A percentile compares a stretch with the other conserved stretches of the same genome.
Evolutionary conservation across 257 asterid species (phyloP).

Genomic region (Solanum sparsipilum): DNA sequence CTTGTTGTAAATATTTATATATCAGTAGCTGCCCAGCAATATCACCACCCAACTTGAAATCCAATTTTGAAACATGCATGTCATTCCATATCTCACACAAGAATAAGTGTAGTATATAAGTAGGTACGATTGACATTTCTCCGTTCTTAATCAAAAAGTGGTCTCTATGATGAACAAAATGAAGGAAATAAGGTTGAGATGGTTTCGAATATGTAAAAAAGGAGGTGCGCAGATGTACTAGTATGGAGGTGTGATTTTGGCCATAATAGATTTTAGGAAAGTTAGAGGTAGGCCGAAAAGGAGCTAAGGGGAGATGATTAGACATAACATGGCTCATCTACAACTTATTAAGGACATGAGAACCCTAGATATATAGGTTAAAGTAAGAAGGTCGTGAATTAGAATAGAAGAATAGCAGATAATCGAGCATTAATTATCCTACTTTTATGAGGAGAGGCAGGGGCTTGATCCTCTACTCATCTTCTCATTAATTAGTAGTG

Average conservation of each 20-base stretch:
- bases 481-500: background rate
- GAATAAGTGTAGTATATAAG: background rate
- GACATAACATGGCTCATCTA: too few species aligned
- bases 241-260: background rate
- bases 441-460: background rate
- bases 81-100: background rate
- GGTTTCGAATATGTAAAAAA: background rate
- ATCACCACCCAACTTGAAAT: background rate
- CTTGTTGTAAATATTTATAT: background rate
- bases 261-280: background rate
- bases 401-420: background rate
- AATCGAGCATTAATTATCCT: background rate
- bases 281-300: background rate
- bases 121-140: background rate
- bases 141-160: background rate
- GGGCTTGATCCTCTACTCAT: background rate
- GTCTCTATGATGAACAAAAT: rapidly evolving
- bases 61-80: background rate
- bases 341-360: too few species aligned
- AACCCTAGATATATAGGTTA: background rate
- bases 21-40: background rate
- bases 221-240: background rate
- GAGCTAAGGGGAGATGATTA: too few species aligned
- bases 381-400: rapidly evolving
- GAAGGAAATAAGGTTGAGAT: background rate